A percentile compares a stretch with the other conserved stretches of the same genome.
phyloP scores from a whole-genome alignment of 1,284 basidiomycete genomes.

The Xanthoconium separans region DNA sequence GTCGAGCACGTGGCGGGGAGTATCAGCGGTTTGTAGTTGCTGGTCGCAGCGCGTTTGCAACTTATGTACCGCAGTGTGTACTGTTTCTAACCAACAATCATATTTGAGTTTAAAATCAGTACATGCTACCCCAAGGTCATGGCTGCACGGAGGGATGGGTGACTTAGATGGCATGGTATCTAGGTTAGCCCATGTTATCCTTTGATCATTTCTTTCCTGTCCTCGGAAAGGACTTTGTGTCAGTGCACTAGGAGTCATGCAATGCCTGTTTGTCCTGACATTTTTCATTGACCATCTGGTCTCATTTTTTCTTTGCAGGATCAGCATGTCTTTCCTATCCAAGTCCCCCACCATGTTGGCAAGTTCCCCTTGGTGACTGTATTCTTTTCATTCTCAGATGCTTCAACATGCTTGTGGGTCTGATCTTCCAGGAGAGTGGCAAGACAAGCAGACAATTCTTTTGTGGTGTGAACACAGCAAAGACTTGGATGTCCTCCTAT shows the following conservation, averaged over 20 bases:
- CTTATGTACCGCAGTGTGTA: no score
- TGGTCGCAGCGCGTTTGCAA: no score
- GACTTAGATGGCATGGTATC: constrained; percentile 29
- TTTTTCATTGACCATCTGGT: background rate
- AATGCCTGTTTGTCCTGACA: constrained; percentile 59
- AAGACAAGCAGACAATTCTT: constrained; percentile 64
- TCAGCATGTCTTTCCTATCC: constrained; percentile 78
- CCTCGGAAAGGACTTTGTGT: constrained; percentile 77
- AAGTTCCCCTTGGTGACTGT: constrained; percentile 77
- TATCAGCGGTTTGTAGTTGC: constrained; percentile 49
- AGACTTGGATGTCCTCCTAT: constrained; percentile 58
- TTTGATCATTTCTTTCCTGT: constrained; percentile 85
- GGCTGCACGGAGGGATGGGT: background rate
- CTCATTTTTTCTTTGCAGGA: constrained; percentile 34
- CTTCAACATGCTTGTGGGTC: constrained; percentile 76
- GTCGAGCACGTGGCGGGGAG: constrained; percentile 70
- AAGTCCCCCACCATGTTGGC: constrained; percentile 2
- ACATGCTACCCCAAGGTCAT: background rate
- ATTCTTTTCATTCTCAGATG: constrained; percentile 82
- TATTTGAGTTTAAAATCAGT: constrained; percentile 66
- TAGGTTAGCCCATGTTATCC: constrained; percentile 69
- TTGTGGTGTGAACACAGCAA: constrained; percentile 63
- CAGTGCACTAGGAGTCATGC: constrained; percentile 79
- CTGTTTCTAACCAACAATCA: no score
- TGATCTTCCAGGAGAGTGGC: constrained; percentile 65